Evolutionary conservation across 2,329 filamentous ascomycete species (phyloP).

Genomic region (Corniculantispora saksenae): DNA sequence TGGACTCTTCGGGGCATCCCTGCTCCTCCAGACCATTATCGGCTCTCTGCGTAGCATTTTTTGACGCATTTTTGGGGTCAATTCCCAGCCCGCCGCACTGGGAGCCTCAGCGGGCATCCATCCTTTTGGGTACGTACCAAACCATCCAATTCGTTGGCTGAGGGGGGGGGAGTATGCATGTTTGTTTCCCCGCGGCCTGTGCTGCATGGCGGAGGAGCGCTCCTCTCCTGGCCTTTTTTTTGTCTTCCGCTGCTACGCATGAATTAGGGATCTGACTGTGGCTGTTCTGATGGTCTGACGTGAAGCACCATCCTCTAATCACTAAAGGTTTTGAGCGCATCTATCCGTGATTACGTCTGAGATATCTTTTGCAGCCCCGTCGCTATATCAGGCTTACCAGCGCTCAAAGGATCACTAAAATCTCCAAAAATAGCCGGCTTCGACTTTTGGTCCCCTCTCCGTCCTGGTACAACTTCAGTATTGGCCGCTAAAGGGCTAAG

Average conservation of each 20-base stretch:
- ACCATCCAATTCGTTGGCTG: background rate
- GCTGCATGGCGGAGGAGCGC: background rate
- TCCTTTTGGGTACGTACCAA: background rate
- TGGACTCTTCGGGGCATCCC: background rate
- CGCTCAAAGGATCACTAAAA: background rate
- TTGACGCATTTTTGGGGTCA: background rate
- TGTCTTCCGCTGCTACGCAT: background rate
- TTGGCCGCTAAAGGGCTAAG: conserved; percentile 1
- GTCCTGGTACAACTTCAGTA: background rate
- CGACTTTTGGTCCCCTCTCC: background rate
- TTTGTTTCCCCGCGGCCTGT: background rate
- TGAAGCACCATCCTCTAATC: background rate
- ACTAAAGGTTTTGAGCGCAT: background rate
- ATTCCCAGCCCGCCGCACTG: background rate
- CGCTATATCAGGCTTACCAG: background rate
- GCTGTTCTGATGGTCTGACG: background rate
- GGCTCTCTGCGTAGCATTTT: background rate
- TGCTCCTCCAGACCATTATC: background rate
- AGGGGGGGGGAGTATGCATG: background rate
- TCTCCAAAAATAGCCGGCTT: background rate
- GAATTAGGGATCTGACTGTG: background rate
- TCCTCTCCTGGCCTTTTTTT: background rate
- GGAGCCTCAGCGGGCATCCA: background rate
- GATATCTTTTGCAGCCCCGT: background rate
- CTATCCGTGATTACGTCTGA: background rate